These are phyloP conservation scores for Suhomyces kilbournensis DNA, from an alignment of 805 yeast genomes.

Conservation along the genomic window DNA sequence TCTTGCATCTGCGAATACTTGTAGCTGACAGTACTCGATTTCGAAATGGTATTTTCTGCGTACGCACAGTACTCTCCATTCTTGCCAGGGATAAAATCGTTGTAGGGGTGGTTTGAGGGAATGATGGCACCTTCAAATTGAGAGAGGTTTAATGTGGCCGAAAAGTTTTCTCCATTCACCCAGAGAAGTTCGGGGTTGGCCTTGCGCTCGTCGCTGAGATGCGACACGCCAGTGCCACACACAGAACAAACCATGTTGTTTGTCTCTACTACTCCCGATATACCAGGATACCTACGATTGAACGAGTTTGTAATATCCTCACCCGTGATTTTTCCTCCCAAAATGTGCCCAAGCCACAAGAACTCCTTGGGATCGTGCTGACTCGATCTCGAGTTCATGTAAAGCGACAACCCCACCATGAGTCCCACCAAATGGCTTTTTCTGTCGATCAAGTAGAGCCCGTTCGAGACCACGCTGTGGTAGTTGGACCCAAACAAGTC, in stretches of 20 bases:
- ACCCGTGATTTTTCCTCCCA: constrained; percentile 1
- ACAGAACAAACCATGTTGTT: constrained; percentile 5
- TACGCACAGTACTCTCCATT: background rate
- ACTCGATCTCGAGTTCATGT: constrained; percentile 5
- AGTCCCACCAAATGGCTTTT: constrained; percentile 7
- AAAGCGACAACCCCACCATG: constrained; percentile 6
- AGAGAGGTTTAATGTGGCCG: background rate
- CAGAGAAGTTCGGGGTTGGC: constrained; percentile 8
- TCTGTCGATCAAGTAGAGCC: constrained; percentile 7
- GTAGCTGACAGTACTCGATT: background rate
- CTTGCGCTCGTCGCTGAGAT: constrained; percentile 9
- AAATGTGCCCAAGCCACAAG: constrained; percentile 11
- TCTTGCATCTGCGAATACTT: background rate
- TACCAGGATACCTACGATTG: constrained; percentile 8
- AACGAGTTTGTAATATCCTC: background rate
- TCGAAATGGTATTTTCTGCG: background rate
- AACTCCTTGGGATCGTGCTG: constrained; percentile 6
- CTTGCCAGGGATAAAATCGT: background rate
- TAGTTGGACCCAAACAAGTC: background rate
- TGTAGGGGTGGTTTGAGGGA: constrained; percentile 10
- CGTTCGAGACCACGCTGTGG: constrained; percentile 2
- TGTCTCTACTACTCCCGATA: constrained; percentile 7
- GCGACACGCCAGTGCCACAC: constrained; percentile 8
- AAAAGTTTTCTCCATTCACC: constrained; percentile 3
- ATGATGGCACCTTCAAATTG: constrained; percentile 8